These are phyloP conservation scores for Erodium moschatum DNA, from an alignment of 441 rosid genomes.

Conservation along the genomic window DNA sequence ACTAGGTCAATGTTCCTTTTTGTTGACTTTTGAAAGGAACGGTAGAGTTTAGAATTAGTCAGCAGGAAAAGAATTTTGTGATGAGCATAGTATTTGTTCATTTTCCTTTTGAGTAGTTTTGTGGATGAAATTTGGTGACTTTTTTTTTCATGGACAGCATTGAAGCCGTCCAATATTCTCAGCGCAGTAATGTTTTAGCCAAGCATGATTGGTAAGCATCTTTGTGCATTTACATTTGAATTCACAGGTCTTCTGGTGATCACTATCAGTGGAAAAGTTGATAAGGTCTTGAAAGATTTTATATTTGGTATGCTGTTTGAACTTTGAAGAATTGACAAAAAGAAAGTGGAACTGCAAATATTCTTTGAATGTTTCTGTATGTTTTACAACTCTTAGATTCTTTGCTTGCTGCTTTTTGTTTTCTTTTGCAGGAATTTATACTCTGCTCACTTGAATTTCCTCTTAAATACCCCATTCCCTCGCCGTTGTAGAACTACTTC, in stretches of 20 bases:
- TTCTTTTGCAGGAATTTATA: conserved; percentile 35
- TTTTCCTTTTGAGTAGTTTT: conserved; percentile 6
- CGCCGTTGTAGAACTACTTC: not conserved
- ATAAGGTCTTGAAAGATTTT: no score
- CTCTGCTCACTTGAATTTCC: conserved; percentile 38
- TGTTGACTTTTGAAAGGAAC: not conserved
- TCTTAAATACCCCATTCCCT: conserved; percentile 36
- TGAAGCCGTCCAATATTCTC: conserved; percentile 32
- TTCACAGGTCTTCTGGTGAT: not conserved
- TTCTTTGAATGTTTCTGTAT: not conserved
- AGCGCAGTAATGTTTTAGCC: conserved; percentile 17
- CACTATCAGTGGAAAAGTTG: no score
- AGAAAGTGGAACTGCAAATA: not conserved
- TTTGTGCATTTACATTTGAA: not conserved
- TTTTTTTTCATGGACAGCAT: conserved; percentile 14
- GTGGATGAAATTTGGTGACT: conserved; percentile 16
- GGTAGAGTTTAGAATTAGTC: conserved; percentile 9
- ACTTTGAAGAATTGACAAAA: no score
- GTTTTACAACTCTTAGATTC: conserved; percentile 19
- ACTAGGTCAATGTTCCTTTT: not conserved
- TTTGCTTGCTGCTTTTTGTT: conserved; percentile 18
- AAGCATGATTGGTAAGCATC: conserved; percentile 22
- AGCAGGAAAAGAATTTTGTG: conserved; percentile 13
- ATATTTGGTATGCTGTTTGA: no score
- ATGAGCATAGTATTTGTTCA: not conserved